These are phyloP conservation scores for Suillus clintonianus DNA, from an alignment of 768 basidiomycete genomes.

Conservation along the genomic window DNA sequence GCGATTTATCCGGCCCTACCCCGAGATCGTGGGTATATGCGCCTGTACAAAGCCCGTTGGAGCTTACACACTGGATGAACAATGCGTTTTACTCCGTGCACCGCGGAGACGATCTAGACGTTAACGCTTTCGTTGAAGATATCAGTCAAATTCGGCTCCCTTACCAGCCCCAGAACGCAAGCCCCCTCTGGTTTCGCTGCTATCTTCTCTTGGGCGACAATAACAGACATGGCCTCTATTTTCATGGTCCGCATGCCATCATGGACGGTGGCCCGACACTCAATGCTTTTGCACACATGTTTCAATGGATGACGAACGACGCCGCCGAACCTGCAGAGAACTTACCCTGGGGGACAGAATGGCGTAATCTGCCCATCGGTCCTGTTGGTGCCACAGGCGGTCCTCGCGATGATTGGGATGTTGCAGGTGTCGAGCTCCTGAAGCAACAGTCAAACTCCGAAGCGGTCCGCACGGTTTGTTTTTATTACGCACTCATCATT, in stretches of 20 bases:
- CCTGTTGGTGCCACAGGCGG: constrained; percentile 27
- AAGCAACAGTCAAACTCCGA: constrained; percentile 10
- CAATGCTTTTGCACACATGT: constrained; percentile 20
- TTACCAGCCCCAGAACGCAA: constrained; percentile 10
- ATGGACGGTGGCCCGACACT: constrained; percentile 24
- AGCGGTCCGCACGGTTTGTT: constrained; percentile 12
- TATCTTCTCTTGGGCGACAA: constrained; percentile 14
- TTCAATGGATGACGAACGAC: constrained; percentile 15
- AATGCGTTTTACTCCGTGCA: constrained; percentile 18
- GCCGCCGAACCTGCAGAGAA: neutral
- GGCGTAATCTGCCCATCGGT: constrained; percentile 27
- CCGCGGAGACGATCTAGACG: constrained; percentile 15
- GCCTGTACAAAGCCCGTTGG: constrained; percentile 13
- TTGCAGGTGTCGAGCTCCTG: constrained; percentile 14
- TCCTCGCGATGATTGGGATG: constrained; percentile 17
- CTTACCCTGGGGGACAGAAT: constrained; percentile 18
- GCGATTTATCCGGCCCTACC: neutral
- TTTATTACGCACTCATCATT: neutral
- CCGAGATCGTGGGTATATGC: constrained; percentile 18
- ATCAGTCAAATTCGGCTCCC: constrained; percentile 16
- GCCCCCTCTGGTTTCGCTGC: constrained; percentile 7
- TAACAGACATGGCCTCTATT: constrained; percentile 22
- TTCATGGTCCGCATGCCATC: constrained; percentile 23
- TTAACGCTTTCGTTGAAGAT: constrained; percentile 16
- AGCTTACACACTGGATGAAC: constrained; percentile 24